Conservation (phyloP, 2,329 filamentous ascomycete genomes). For the Raffaelea deltoideospora region DNA sequence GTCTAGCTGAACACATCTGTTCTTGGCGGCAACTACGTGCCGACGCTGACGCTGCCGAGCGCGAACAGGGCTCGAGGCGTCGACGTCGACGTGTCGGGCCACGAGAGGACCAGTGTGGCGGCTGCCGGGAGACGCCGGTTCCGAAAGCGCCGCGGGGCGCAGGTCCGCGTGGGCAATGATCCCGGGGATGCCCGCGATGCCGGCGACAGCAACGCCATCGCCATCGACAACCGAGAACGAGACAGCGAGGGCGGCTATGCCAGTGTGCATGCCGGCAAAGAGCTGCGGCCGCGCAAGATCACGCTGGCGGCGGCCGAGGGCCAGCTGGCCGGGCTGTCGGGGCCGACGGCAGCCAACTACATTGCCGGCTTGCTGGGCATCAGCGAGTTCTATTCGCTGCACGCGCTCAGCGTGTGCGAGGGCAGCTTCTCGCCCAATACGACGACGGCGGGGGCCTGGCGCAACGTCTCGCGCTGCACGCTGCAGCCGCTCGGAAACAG, state of each 20-base stretch:
- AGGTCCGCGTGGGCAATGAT: background rate
- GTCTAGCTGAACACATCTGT: conserved; percentile 28
- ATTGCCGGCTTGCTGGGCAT: conserved; percentile 16
- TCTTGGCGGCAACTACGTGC: conserved; percentile 22
- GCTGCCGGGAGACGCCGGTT: background rate
- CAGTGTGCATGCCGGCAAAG: background rate
- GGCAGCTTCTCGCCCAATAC: conserved; percentile 15
- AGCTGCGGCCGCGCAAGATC: conserved; percentile 4
- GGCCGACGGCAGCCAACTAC: conserved; percentile 10
- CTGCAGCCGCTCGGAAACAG: conserved; percentile 2
- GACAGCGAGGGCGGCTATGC: background rate
- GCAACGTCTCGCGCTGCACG: conserved; percentile 14
- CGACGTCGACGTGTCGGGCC: background rate
- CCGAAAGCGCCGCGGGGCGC: too few species aligned
- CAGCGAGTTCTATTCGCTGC: conserved; percentile 18
- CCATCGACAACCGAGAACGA: conserved; percentile 6
- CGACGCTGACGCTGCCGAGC: conserved; percentile 9
- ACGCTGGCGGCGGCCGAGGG: conserved; percentile 9
- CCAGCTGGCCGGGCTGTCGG: conserved; percentile 10
- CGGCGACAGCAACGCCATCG: conserved; percentile 8
- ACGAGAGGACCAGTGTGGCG: conserved; percentile 5
- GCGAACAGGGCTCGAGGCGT: background rate
- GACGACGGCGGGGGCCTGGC: conserved; percentile 9
- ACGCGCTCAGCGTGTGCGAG: conserved; percentile 16
- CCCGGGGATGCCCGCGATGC: background rate